Conservation (phyloP, 2,329 filamentous ascomycete genomes). For the Gyromitra esculenta region DNA sequence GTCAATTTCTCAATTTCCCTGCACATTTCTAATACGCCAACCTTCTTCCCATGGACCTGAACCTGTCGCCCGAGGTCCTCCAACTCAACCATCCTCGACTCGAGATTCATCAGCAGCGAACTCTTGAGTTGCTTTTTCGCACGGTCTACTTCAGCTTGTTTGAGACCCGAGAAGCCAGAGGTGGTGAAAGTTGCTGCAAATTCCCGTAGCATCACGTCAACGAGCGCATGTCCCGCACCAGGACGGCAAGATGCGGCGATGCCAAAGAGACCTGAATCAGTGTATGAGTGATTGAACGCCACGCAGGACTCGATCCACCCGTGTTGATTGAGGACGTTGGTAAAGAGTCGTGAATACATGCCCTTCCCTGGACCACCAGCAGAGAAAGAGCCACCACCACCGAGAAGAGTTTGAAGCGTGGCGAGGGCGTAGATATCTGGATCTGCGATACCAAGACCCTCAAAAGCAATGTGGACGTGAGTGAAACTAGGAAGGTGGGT, state of each 20-base stretch:
- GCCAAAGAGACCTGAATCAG: conserved; percentile 92
- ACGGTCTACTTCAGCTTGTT: conserved; percentile 80
- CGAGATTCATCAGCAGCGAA: conserved; percentile 94
- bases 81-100: conserved; percentile 95
- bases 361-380: conserved; percentile 97
- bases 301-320: conserved; percentile 97
- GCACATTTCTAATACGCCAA: conserved; percentile 94
- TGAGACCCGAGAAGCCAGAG: conserved; percentile 75
- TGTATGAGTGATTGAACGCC: conserved; percentile 97
- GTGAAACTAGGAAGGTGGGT: conserved; percentile 82
- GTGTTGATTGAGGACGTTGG: conserved; percentile 96
- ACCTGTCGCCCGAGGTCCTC: conserved; percentile 95
- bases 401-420: conserved; percentile 92
- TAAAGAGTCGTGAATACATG: conserved; percentile 98
- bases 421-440: conserved; percentile 96
- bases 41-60: conserved; percentile 93
- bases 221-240: conserved; percentile 82
- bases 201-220: conserved; percentile 67
- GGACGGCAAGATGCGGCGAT: conserved; percentile 89
- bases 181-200: conserved; percentile 54
- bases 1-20: conserved; percentile 82
- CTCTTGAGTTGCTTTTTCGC: conserved; percentile 97
- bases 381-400: conserved; percentile 94
- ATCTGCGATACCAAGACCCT: conserved; percentile 88
- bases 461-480: conserved; percentile 94